Percentiles rank a stretch among this genome's conserved stretches.
Conservation (phyloP, 225 moss, liverwort and hornwort genomes). For the Pleurozium schreberi region DNA sequence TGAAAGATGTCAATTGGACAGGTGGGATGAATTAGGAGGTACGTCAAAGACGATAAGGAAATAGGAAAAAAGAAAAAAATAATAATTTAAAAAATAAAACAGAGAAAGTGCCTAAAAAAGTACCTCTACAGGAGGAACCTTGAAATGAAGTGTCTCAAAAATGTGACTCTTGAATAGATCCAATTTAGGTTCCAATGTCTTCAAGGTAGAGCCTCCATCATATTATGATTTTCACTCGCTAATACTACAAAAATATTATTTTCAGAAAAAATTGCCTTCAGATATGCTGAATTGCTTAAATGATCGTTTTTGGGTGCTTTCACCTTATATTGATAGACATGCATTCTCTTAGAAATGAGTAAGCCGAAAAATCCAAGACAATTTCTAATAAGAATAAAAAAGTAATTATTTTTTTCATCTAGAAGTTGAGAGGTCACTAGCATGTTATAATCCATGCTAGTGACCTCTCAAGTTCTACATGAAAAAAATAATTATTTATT, state of each 20-base stretch:
- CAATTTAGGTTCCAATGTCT: conserved; percentile 62
- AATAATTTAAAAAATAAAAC: neutral
- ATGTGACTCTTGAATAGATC: conserved; percentile 58
- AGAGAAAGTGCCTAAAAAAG: neutral
- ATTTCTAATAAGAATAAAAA: neutral
- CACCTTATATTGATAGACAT: neutral
- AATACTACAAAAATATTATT: too few relatives aligned
- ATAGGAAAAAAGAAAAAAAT: neutral
- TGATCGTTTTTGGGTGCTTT: too few relatives aligned
- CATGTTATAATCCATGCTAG: too few relatives aligned
- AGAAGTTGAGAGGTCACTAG: accelerated
- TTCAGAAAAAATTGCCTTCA: too few relatives aligned
- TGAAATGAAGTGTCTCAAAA: conserved; percentile 52
- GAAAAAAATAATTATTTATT: neutral
- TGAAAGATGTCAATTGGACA: neutral
- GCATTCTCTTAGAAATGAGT: neutral
- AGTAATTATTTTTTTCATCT: neutral
- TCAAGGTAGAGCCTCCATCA: conserved; percentile 75
- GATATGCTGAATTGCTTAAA: too few relatives aligned
- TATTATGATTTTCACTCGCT: too few relatives aligned
- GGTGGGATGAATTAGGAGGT: neutral
- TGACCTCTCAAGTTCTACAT: too few relatives aligned
- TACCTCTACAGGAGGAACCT: conserved; percentile 74
- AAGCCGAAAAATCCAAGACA: neutral
- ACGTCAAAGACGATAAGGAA: neutral